Conservation (phyloP, 495 filamentous ascomycete genomes). For the Aspergillus diversus region DNA sequence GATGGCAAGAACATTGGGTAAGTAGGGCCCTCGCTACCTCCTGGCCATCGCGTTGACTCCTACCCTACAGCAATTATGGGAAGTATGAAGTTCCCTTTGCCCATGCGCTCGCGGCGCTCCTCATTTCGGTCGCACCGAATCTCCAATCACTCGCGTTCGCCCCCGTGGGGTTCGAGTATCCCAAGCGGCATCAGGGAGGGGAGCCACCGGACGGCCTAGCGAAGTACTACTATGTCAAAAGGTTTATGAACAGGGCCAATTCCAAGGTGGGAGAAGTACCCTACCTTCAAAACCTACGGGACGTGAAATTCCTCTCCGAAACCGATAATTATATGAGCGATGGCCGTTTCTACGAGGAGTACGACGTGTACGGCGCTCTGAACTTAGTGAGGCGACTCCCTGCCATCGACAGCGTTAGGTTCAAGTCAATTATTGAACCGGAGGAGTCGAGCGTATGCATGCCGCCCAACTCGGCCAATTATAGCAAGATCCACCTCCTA, state of each 20-base stretch:
- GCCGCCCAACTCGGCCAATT: constrained; percentile 2
- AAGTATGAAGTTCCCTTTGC: not conserved
- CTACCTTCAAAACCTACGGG: constrained; percentile 1
- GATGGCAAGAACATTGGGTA: too few relatives aligned
- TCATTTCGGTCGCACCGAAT: not conserved
- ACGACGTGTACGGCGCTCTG: not conserved
- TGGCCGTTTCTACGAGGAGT: constrained; percentile 1
- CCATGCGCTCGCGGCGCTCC: not conserved
- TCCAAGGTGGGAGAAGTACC: not conserved
- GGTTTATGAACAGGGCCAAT: not conserved
- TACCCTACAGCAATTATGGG: not conserved
- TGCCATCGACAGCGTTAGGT: not conserved
- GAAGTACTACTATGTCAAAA: not conserved
- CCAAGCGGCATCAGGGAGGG: not conserved
- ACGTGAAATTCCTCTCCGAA: not conserved
- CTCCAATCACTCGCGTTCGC: not conserved
- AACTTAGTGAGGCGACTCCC: not conserved
- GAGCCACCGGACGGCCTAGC: not conserved
- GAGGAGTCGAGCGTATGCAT: not conserved
- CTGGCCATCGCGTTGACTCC: not conserved
- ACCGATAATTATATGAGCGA: not conserved
- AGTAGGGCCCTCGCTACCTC: not conserved
- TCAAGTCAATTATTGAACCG: not conserved
- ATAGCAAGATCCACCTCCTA: not conserved
- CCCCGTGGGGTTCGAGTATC: not conserved